Percentiles rank a stretch among this genome's conserved stretches.
Evolutionary conservation across 176 grass and related monocot species (phyloP).

Genomic region (Carex myosuroides): DNA sequence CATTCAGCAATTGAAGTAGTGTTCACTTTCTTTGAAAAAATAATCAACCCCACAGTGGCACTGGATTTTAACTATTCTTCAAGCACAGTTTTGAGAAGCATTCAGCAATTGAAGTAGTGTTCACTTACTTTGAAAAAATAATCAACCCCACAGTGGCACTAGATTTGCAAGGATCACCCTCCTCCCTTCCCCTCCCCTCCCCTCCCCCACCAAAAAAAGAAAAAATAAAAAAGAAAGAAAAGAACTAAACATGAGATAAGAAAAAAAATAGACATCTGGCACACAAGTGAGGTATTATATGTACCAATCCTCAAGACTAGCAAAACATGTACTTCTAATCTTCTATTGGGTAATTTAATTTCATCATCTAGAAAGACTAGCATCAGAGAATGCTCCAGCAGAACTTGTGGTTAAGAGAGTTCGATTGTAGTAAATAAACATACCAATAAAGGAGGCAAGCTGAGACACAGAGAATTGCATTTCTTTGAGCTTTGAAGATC

Average conservation of each 20-base stretch:
- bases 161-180: neutral
- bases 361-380: constrained; percentile 6
- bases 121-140: neutral
- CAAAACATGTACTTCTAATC: neutral
- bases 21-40: neutral
- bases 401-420: neutral
- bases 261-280: neutral
- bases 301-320: neutral
- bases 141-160: neutral
- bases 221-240: neutral
- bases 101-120: neutral
- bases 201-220: neutral
- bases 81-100: neutral
- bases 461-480: constrained; percentile 74
- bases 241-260: neutral
- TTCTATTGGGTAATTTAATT: constrained; percentile 7
- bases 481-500: constrained; percentile 96
- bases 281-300: neutral
- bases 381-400: neutral
- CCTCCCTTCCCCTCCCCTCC: neutral
- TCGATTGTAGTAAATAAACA: neutral
- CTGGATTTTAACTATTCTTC: neutral
- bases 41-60: neutral
- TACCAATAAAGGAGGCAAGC: constrained; percentile 92
- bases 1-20: neutral